Evolutionary conservation across 768 basidiomycete species (phyloP), one percentile per base, ranked within the genome.

Genomic region (Coprinopsis strossmayeri): DNA sequence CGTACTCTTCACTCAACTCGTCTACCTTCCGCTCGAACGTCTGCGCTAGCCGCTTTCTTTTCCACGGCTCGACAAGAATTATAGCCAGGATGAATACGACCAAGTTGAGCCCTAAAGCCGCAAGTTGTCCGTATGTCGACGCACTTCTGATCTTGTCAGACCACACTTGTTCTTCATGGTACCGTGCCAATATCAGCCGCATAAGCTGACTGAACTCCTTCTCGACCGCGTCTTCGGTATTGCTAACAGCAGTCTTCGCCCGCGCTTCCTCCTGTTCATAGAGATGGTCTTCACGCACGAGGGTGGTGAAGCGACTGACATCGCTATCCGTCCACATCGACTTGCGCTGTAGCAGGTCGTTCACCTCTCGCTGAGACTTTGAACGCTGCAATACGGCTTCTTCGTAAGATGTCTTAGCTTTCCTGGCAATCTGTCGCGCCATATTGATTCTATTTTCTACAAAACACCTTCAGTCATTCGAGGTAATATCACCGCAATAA

Each of bases 131-230:
- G 62, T 97, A 97, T 3, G 96, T 97, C 53, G 90, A 92, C 23
- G 87, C 86, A 57, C 89, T 91, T 28, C 96, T 82, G 51, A 99
- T 96, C 69, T 99, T 99, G 72, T 99, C 95, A 46, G 90, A 92
- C 96, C 96, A 99, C 2, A 97, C 82, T 64, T 99, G 96, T 63
- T 99, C 96, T 67, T 97, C 95, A 69, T 98, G 95, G 64, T 98
- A 98, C 32, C 95, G 78, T 42, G 80, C 82, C 50, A 99, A 76
- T 59, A 98, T 98, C 9, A 78, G 73, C 48, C 82, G 82, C 85
- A 95, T 89, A 26, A 97, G 76, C 60, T 82, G 85, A 59, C 76
- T 84, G 62, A 98, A 96, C 56, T 86, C 89, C 38, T 78, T 77
- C 55, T 99, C 96, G 15, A 92, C 90, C 1, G 77, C 79, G 44